Evolutionary conservation across 441 rosid genomes (phyloP), one percentile per base, ranked within the genome.

Genomic region (Raphanus hybrid): DNA sequence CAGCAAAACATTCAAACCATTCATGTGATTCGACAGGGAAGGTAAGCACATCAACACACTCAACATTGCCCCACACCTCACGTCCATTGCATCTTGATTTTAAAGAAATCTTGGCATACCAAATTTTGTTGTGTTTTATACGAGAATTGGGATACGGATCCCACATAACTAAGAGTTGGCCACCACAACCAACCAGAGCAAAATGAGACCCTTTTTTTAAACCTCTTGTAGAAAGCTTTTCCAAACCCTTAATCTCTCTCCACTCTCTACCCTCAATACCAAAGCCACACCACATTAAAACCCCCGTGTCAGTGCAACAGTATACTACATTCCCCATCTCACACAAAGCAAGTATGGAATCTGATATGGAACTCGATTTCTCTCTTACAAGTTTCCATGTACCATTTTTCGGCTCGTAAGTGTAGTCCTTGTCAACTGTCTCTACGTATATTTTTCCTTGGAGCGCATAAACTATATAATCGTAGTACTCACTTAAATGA

Each of bases 221-320:
- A 43, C 50, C 50, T 43, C 50, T 43, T 37, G 43, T 37, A 41
- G 48, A 18, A 18, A 18, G 20, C 20, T 45, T 4, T 4, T 45
- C 20, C 34, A 11, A 57, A 37, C 90, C 90, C 73, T 77, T 86
- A 67, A 88, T 65, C 65, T 82, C 87, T 85, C 54, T 86, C 97
- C 97, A 92, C 59, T 4, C 63, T 52, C 80, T 83, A 45, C 52
- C 52, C 14, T 45, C 52, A 45, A 45, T 45, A 5, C 11, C 52
- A 12, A 6, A 12, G 54, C 6, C 6, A 12, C 6, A 45, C 54
- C 54, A 94, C 72, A 89, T 85, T 15, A 52, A 39, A 26, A 75
- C 84, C 64, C 93, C 92, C 73, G 86, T 62, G 67, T 76, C 78
- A 75, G 88, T 91, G 16, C 86, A 90, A 59, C 92, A 84, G 43